phyloP scores from a whole-genome alignment of 2,329 filamentous ascomycete genomes.

The Verticillium albo-atrum region DNA sequence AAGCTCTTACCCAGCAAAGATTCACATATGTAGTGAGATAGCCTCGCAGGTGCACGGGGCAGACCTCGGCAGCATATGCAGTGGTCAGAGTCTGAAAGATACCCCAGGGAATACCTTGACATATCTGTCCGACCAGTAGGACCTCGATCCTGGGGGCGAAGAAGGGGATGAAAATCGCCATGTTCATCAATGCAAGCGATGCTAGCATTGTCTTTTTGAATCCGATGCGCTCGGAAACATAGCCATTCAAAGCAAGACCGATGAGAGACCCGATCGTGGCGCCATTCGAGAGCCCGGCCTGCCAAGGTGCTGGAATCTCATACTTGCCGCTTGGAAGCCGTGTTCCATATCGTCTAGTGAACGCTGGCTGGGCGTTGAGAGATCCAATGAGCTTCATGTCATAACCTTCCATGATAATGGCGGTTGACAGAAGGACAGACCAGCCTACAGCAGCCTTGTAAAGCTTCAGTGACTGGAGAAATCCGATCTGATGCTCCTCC shows the following conservation, averaged over 20 bases:
- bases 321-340: not conserved
- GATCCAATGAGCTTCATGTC: constrained; percentile 30
- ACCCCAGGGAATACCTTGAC: constrained; percentile 42
- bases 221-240: not conserved
- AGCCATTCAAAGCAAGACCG: not conserved
- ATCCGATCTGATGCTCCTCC: not conserved
- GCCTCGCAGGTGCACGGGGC: constrained; percentile 38
- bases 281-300: not conserved
- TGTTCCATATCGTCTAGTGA: constrained; percentile 20
- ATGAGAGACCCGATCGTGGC: not conserved
- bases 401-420: constrained; percentile 22
- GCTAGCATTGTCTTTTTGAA: not conserved
- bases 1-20: constrained; percentile 24
- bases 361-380: constrained; percentile 25
- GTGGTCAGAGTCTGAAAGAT: constrained; percentile 41
- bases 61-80: constrained; percentile 44
- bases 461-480: not conserved
- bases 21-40: constrained; percentile 43
- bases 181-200: not conserved
- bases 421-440: constrained; percentile 15
- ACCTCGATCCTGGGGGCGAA: not conserved
- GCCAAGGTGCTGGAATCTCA: not conserved
- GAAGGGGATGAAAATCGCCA: not conserved
- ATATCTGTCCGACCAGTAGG: constrained; percentile 39
- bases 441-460: constrained; percentile 3